Percentiles rank a stretch among this genome's conserved stretches.
These are phyloP conservation scores for Saussurea involucrata DNA, from an alignment of 129 eudicot species.

Conservation along the genomic window DNA sequence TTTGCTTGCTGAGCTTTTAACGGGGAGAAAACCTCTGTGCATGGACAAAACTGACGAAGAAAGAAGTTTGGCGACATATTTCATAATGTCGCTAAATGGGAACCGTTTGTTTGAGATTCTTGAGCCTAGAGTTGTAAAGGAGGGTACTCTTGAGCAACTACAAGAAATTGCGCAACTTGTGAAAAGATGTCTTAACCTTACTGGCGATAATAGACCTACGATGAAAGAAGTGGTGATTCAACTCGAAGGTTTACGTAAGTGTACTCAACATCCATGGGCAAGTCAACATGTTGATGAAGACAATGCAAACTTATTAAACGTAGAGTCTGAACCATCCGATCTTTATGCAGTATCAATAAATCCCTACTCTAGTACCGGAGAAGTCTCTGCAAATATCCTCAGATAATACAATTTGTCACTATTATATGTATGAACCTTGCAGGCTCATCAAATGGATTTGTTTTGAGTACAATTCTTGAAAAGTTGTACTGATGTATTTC, in stretches of 20 bases:
- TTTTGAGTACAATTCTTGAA: not conserved
- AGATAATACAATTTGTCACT: conserved; percentile 6
- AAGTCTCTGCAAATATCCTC: not conserved
- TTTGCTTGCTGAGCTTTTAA: conserved; percentile 57
- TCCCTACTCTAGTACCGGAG: no score
- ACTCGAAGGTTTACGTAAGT: conserved; percentile 43
- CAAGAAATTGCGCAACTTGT: conserved; percentile 37
- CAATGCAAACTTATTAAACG: conserved; percentile 8
- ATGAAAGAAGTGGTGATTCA: conserved; percentile 64
- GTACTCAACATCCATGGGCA: conserved; percentile 48
- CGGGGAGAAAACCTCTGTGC: conserved; percentile 41
- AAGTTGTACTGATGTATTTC: not conserved
- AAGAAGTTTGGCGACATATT: conserved; percentile 34
- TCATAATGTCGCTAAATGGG: conserved; percentile 36
- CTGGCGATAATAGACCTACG: conserved; percentile 44
- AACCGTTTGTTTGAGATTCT: conserved; percentile 45
- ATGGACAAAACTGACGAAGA: conserved; percentile 28
- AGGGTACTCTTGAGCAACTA: conserved; percentile 45
- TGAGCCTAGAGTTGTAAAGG: conserved; percentile 47
- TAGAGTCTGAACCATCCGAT: conserved; percentile 16
- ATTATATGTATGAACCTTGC: not conserved
- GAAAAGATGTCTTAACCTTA: conserved; percentile 41
- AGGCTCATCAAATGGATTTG: not conserved
- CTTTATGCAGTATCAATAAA: conserved; percentile 28
- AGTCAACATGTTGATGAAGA: conserved; percentile 30